Evolutionary conservation across 1,284 basidiomycete species (phyloP).

Genomic region (Moniliella sp.): DNA sequence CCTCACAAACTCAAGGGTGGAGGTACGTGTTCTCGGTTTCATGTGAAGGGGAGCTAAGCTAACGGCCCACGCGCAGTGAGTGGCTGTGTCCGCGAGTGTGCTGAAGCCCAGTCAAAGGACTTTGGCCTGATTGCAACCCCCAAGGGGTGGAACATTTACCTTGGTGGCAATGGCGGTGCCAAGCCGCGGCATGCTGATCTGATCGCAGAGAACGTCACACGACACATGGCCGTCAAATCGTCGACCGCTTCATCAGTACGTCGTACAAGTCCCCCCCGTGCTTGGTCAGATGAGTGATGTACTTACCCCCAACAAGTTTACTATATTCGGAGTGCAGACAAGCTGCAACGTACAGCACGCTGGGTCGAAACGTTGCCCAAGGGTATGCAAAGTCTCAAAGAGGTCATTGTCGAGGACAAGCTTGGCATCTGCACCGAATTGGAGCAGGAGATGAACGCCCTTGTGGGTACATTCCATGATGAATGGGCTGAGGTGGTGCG

Average conservation of each 20-base stretch:
- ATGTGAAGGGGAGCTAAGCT: not conserved
- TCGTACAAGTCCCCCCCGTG: too few species aligned
- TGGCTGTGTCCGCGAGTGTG: conserved; percentile 46
- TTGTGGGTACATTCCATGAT: conserved; percentile 48
- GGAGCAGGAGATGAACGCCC: conserved; percentile 48
- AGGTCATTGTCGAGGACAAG: conserved; percentile 52
- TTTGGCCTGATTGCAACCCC: conserved; percentile 57
- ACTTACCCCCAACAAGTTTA: too few species aligned
- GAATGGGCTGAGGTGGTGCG: conserved; percentile 52
- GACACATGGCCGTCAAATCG: conserved; percentile 39
- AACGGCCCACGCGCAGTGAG: not conserved
- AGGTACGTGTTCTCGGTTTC: conserved; percentile 2
- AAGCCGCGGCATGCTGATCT: conserved; percentile 44
- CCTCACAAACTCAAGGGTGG: conserved; percentile 58
- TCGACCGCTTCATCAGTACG: conserved; percentile 45
- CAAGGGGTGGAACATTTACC: conserved; percentile 44
- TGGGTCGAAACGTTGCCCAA: conserved; percentile 54
- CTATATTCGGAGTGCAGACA: conserved; percentile 49
- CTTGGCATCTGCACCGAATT: conserved; percentile 53
- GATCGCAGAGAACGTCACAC: conserved; percentile 36
- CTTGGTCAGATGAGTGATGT: too few species aligned
- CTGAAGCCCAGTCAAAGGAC: conserved; percentile 40
- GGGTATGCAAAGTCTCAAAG: conserved; percentile 46
- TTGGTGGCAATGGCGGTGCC: conserved; percentile 54
- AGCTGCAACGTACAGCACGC: conserved; percentile 45